Evolutionary conservation across 129 eudicot species (phyloP), one percentile per base, ranked within the genome.

Genomic region (Rutidosis leptorrhynchoides): DNA sequence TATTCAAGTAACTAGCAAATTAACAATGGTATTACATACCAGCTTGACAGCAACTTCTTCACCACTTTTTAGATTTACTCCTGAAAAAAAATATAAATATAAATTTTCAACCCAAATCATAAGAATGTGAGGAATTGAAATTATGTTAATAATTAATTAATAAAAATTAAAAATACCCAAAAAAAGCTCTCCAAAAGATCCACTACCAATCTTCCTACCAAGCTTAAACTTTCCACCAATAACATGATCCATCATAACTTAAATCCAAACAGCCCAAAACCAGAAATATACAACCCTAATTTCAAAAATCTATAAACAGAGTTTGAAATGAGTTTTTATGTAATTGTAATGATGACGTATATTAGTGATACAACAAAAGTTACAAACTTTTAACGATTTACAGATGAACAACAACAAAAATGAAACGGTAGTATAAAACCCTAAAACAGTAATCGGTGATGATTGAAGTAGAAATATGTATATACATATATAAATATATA

Each of bases 1-100:
- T 46, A 26, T 49, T 6, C 71, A 66, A 29, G 14, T 45, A 65
- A 46, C 35, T 25, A 65, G 24, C 27, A 55, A 19, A 19, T 23
- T 23, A 55, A 24, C 60, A 24, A 6, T 0, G 3, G 29, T n/a
- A 46, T 43, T 46, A 69, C 90, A 71, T 83, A 90, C 97, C 90
- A 90, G 77, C 84, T 90, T 90, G 21, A 87, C 85, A 60, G 95
- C 97, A 84, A 90, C 95, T 74, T 90, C 92, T 76, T 90, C 95
- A 45, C 95, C 95, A 68, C 81, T 80, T 73, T 84, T 95, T 32
- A 90, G 68, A 81, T 90, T 90, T 49, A 87, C 87, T 71, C 97
- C 97, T 90, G 80, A 9, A 28, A 21, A 28, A 21, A 43, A 7
- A 40, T 63, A 63, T 12, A 21, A 4, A 2, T 1, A 32, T 1